Percentiles rank a stretch among this genome's conserved stretches.
Conservation (phyloP, 305 asterid genomes). For the Solanum hybrid region DNA sequence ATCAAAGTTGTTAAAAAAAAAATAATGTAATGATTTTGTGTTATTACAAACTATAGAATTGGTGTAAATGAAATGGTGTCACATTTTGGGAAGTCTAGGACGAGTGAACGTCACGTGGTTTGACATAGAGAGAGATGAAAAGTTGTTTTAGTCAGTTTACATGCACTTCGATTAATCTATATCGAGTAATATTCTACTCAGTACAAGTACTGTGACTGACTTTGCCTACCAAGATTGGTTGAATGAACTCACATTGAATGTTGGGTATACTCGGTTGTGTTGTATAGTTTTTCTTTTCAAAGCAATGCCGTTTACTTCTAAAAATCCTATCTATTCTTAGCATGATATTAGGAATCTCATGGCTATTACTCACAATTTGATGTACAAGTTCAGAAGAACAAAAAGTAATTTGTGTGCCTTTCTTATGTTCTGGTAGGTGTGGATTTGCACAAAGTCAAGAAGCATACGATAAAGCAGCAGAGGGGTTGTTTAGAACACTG, state of each 20-base stretch:
- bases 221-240: background rate
- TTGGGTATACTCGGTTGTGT: background rate
- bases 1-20: background rate
- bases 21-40: background rate
- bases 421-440: slow-evolving; percentile 35
- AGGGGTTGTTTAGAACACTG: slow-evolving; percentile 44
- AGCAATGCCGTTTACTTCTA: background rate
- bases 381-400: background rate
- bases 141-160: background rate
- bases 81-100: background rate
- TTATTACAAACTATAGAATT: background rate
- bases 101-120: background rate
- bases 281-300: background rate
- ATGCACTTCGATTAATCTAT: background rate
- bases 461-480: slow-evolving; percentile 60
- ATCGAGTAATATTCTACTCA: background rate
- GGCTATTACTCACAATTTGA: background rate
- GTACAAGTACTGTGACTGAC: background rate
- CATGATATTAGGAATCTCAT: background rate
- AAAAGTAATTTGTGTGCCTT: background rate
- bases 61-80: background rate
- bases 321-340: background rate
- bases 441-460: slow-evolving; percentile 94
- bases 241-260: background rate
- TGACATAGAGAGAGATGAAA: background rate